phyloP scores from a whole-genome alignment of 2,329 filamentous ascomycete genomes.

The Neonectria ditissima region DNA sequence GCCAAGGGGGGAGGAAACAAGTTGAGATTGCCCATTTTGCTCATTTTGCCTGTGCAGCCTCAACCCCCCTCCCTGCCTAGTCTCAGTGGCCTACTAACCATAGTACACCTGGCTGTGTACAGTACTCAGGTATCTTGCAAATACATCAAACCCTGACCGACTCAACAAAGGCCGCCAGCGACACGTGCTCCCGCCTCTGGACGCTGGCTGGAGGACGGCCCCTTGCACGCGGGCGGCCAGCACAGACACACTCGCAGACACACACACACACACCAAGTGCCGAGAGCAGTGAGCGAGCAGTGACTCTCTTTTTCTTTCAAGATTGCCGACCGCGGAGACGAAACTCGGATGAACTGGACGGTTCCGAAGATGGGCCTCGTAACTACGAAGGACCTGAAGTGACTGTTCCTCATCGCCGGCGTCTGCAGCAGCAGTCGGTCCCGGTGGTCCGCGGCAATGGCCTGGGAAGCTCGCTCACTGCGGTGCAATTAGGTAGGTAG shows the following conservation, averaged over 20 bases:
- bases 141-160: neutral
- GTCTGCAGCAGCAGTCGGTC: constrained; percentile 18
- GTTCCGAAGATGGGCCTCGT: constrained; percentile 27
- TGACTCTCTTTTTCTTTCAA: neutral
- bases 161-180: constrained; percentile 10
- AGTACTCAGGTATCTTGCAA: too few relatives aligned
- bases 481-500: too few relatives aligned
- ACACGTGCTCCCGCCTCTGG: constrained; percentile 10
- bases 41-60: constrained; percentile 1
- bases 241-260: neutral
- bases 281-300: neutral
- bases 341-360: constrained; percentile 3
- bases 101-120: neutral
- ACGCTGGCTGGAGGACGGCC: neutral
- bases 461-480: neutral
- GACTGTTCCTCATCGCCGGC: constrained; percentile 22
- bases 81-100: neutral
- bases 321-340: constrained; percentile 4
- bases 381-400: constrained; percentile 19
- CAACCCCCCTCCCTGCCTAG: neutral
- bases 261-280: neutral
- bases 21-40: constrained; percentile 20
- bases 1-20: neutral
- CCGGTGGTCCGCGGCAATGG: constrained; percentile 39
- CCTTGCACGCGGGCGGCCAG: neutral